phyloP scores from a whole-genome alignment of 108 stramenopile genomes.

The Craspedostauros australis region DNA sequence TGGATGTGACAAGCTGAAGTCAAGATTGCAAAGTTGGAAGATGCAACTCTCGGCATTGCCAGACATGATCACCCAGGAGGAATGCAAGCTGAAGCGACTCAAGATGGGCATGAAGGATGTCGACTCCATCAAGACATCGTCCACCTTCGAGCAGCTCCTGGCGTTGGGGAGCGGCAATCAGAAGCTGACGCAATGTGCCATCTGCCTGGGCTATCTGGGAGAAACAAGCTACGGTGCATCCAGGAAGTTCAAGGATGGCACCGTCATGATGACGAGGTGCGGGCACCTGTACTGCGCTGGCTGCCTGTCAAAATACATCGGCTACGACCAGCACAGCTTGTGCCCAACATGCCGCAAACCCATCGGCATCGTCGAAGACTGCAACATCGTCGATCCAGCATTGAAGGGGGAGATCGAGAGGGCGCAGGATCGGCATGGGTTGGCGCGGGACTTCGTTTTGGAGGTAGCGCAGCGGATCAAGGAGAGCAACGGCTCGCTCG shows the following conservation, averaged over 20 bases:
- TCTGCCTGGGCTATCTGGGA: constrained; percentile 31
- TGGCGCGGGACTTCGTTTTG: constrained; percentile 17
- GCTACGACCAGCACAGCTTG: background rate
- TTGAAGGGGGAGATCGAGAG: constrained; percentile 15
- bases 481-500: constrained; percentile 33
- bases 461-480: constrained; percentile 32
- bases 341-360: constrained; percentile 37
- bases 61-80: too few species aligned
- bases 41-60: too few species aligned
- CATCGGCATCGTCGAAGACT: constrained; percentile 9
- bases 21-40: too few species aligned
- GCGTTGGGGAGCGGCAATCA: constrained; percentile 14
- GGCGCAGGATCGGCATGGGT: background rate
- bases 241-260: constrained; percentile 8
- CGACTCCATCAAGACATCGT: too few species aligned
- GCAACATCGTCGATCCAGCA: constrained; percentile 24
- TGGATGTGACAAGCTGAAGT: too few species aligned
- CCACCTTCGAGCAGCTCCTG: constrained; percentile 29
- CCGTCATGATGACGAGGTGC: constrained; percentile 30
- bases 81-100: too few species aligned
- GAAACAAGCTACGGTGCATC: too few species aligned
- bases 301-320: constrained; percentile 25
- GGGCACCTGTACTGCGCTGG: constrained; percentile 38
- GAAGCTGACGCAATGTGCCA: constrained; percentile 26
- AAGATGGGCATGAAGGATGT: too few species aligned